Conservation (phyloP, 768 basidiomycete species). For the Amanita brunnescens region DNA sequence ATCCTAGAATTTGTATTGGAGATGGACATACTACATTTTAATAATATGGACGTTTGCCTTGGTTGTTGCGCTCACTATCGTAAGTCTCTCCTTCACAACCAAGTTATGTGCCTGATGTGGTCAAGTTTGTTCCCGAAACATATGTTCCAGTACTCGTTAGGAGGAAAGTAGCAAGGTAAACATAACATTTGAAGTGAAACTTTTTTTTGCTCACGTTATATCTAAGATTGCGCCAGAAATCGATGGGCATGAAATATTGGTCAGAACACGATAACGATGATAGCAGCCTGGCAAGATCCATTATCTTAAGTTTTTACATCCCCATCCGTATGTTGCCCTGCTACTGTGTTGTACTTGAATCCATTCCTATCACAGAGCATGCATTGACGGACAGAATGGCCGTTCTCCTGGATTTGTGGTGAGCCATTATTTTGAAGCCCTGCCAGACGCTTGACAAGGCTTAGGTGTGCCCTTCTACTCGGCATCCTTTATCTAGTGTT, state of each 20-base stretch:
- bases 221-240: too few relatives aligned
- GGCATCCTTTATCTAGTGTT: slow-evolving; percentile 58
- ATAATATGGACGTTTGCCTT: slow-evolving; percentile 62
- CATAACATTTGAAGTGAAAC: too few relatives aligned
- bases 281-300: slow-evolving; percentile 33
- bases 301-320: slow-evolving; percentile 52
- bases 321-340: slow-evolving; percentile 82
- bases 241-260: slow-evolving; percentile 43
- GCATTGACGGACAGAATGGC: slow-evolving; percentile 66
- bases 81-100: too few relatives aligned
- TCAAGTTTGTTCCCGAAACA: slow-evolving; percentile 72
- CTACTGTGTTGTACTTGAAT: too few relatives aligned
- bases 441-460: too few relatives aligned
- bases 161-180: slow-evolving; percentile 52
- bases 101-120: too few relatives aligned
- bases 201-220: too few relatives aligned
- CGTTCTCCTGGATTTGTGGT: slow-evolving; percentile 64
- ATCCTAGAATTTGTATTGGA: slow-evolving; percentile 49
- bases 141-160: slow-evolving; percentile 54
- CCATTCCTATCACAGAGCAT: slow-evolving; percentile 40
- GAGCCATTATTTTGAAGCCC: too few relatives aligned
- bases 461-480: slow-evolving; percentile 54
- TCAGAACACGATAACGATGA: slow-evolving; percentile 51
- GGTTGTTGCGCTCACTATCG: slow-evolving; percentile 40
- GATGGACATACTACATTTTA: slow-evolving; percentile 72